Conservation (phyloP, 2,329 filamentous ascomycete genomes). For the Cladosporium sp. region DNA sequence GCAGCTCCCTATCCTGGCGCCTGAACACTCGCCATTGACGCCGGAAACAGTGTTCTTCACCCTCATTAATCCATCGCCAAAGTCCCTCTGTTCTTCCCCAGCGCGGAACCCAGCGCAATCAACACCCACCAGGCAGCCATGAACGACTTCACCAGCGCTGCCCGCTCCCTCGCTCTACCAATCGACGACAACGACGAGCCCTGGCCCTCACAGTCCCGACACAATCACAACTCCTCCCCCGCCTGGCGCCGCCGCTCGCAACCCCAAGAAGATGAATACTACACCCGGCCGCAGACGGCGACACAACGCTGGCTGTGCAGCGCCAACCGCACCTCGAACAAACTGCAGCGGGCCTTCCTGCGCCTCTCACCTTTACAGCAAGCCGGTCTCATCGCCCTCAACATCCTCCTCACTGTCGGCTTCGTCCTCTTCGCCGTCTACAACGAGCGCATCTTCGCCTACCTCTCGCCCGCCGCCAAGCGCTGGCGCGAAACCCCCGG, state of each 20-base stretch:
- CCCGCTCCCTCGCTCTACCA: constrained; percentile 50
- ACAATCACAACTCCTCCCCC: constrained; percentile 28
- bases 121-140: background rate
- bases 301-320: constrained; percentile 40
- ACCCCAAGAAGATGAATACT: constrained; percentile 9
- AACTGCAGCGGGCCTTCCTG: constrained; percentile 50
- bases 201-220: constrained; percentile 25
- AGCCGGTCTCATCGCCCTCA: constrained; percentile 51
- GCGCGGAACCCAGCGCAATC: no score
- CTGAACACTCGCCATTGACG: no score
- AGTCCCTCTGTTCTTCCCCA: no score
- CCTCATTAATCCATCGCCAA: no score
- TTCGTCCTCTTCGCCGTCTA: constrained; percentile 70
- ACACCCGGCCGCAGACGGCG: constrained; percentile 30
- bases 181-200: constrained; percentile 35
- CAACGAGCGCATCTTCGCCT: constrained; percentile 73
- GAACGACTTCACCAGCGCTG: constrained; percentile 37
- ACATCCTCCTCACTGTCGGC: constrained; percentile 51
- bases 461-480: constrained; percentile 67
- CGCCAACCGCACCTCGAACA: constrained; percentile 28
- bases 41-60: no score
- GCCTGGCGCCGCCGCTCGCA: constrained; percentile 17
- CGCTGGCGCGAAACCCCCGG: constrained; percentile 70
- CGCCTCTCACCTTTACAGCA: constrained; percentile 59
- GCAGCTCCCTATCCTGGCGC: no score